Percentiles rank a stretch among this genome's conserved stretches.
phyloP scores from a whole-genome alignment of 139 green algal genomes.

The Tetradesmus lagerheimii region DNA sequence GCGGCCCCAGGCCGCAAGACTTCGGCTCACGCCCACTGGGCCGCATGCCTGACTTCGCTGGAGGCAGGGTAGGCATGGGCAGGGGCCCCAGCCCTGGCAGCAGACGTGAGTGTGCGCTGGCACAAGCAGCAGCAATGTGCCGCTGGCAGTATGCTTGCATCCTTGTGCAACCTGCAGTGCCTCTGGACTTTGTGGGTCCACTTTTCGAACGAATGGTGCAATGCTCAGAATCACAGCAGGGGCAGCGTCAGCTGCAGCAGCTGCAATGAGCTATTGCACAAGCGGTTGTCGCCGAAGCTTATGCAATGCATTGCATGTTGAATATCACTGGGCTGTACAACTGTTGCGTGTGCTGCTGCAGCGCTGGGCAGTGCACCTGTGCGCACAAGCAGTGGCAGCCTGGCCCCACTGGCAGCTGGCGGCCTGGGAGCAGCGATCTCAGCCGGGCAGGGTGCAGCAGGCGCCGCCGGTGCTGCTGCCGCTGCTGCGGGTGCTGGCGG shows the following conservation, averaged over 20 bases:
- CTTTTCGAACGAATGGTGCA: too few species aligned
- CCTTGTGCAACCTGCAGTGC: neutral
- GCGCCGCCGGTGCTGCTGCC: neutral
- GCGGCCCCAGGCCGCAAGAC: neutral
- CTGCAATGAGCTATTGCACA: too few species aligned
- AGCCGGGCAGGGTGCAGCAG: neutral
- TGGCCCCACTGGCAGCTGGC: neutral
- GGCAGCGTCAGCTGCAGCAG: neutral
- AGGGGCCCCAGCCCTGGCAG: neutral
- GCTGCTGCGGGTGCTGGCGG: conserved; percentile 15
- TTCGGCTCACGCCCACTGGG: conserved; percentile 14
- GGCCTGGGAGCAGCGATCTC: neutral
- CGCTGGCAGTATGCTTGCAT: neutral
- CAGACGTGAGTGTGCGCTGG: conserved; percentile 20
- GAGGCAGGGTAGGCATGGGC: neutral
- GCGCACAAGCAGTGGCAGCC: conserved; percentile 32
- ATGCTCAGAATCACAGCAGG: too few species aligned
- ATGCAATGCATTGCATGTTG: too few species aligned
- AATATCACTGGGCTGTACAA: neutral
- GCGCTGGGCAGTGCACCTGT: conserved; percentile 4
- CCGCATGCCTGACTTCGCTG: conserved; percentile 20
- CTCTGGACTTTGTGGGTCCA: neutral
- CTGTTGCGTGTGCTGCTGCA: neutral
- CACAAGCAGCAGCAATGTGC: neutral
- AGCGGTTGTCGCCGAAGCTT: too few species aligned